Evolutionary conservation across 2,329 filamentous ascomycete species (phyloP).

Genomic region (Atkinsonella texensis): DNA sequence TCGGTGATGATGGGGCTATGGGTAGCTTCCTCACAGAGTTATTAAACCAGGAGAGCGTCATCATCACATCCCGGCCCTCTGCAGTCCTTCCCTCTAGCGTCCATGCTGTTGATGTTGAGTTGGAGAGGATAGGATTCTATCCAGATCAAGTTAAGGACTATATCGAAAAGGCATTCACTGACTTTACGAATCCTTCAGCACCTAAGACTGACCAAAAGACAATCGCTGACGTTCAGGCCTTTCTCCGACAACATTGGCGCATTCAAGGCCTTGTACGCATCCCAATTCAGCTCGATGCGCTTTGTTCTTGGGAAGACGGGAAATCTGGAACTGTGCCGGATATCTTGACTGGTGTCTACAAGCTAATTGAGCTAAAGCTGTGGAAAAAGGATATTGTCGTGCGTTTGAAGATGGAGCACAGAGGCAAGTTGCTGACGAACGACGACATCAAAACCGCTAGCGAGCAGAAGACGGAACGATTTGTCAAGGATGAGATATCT

Average conservation of each 20-base stretch:
- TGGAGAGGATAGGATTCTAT: slow-evolving; percentile 29
- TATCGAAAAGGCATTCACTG: slow-evolving; percentile 11
- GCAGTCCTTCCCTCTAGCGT: slow-evolving; percentile 3
- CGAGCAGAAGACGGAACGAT: slow-evolving; percentile 8
- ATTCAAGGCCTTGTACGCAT: slow-evolving; percentile 27
- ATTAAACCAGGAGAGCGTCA: slow-evolving; percentile 21
- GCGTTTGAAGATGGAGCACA: slow-evolving; percentile 14
- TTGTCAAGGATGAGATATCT: slow-evolving; percentile 10
- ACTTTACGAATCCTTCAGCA: not conserved
- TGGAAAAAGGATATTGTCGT: slow-evolving; percentile 26
- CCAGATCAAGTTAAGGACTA: slow-evolving; percentile 23
- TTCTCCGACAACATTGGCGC: slow-evolving; percentile 19
- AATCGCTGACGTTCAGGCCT: slow-evolving; percentile 16
- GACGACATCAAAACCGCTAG: slow-evolving; percentile 1
- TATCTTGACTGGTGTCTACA: slow-evolving; percentile 26
- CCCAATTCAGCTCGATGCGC: slow-evolving; percentile 31
- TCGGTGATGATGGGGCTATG: slow-evolving; percentile 8
- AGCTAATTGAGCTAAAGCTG: slow-evolving; percentile 20
- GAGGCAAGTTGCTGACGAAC: not conserved
- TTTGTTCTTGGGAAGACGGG: slow-evolving; percentile 25
- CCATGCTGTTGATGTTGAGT: slow-evolving; percentile 20
- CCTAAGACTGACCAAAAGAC: slow-evolving; percentile 2
- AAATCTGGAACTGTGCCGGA: slow-evolving; percentile 7
- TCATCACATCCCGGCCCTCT: slow-evolving; percentile 28
- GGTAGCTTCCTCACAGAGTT: slow-evolving; percentile 17